Percentiles rank a stretch among this genome's conserved stretches.
phyloP scores from a whole-genome alignment of 352 stramenopile species.

The Pilasporangium apinafurcum region DNA sequence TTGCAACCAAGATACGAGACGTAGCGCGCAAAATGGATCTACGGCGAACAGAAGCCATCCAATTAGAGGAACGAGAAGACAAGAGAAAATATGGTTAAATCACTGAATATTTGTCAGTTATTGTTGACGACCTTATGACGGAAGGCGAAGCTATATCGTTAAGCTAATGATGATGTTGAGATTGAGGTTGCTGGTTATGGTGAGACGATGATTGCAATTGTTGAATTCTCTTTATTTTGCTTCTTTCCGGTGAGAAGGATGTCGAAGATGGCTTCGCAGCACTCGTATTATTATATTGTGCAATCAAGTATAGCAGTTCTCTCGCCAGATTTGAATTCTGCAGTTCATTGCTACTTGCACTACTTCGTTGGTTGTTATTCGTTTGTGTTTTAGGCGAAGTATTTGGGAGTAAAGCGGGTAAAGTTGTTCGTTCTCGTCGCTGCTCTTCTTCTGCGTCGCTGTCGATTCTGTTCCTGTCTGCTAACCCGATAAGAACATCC shows the following conservation, averaged over 20 bases:
- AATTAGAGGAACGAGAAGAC: no score
- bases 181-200: constrained; percentile 2
- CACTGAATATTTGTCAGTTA: no score
- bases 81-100: no score
- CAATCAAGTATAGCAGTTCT: constrained; percentile 56
- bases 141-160: no score
- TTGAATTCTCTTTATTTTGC: constrained; percentile 7
- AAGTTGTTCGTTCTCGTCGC: constrained; percentile 10
- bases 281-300: constrained; percentile 29
- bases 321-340: constrained; percentile 43
- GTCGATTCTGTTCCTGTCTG: constrained; percentile 16
- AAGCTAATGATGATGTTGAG: background rate
- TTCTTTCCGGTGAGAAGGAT: constrained; percentile 9
- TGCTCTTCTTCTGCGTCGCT: constrained; percentile 21
- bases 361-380: background rate
- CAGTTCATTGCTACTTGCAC: constrained; percentile 9
- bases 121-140: no score
- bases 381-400: constrained; percentile 1
- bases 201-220: constrained; percentile 16
- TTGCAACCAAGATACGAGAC: no score
- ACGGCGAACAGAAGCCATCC: no score
- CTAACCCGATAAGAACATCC: constrained; percentile 51
- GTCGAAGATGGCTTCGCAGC: background rate
- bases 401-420: constrained; percentile 3
- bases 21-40: no score